Percentiles rank a stretch among this genome's conserved stretches.
Evolutionary conservation across 805 yeast genomes (phyloP).

Genomic region (Yamadazyma akitaensis): DNA sequence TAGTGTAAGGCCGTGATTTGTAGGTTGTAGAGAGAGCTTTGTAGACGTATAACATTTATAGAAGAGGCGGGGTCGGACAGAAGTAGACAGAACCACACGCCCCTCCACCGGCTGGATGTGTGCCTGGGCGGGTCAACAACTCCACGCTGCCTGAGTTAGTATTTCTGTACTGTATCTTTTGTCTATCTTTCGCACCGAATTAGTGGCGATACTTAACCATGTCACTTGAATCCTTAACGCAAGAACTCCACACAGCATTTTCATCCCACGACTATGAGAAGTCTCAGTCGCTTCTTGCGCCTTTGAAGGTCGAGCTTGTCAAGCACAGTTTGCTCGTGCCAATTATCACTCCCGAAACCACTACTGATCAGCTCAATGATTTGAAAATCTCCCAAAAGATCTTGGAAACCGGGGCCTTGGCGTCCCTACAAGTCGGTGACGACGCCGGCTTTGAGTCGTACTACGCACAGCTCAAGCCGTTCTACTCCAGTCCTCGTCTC

Average conservation of each 20-base stretch:
- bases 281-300: conserved; percentile 61
- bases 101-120: no score
- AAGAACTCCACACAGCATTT: conserved; percentile 63
- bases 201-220: conserved; percentile 26
- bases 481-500: conserved; percentile 50
- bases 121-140: no score
- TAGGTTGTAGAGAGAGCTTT: no score
- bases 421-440: conserved; percentile 62
- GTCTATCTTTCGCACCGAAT: neutral
- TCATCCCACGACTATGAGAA: conserved; percentile 56
- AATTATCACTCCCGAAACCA: conserved; percentile 27
- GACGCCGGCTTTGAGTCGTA: conserved; percentile 67
- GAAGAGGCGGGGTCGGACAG: no score
- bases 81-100: no score
- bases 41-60: no score
- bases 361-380: conserved; percentile 53
- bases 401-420: conserved; percentile 83
- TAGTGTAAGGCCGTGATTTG: no score
- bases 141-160: no score
- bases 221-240: conserved; percentile 66
- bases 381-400: conserved; percentile 76
- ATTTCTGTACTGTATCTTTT: no score
- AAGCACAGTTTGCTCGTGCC: conserved; percentile 79
- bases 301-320: conserved; percentile 75
- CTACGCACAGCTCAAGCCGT: conserved; percentile 72